phyloP scores from a whole-genome alignment of 2,329 filamentous ascomycete species.

The Cladosporium sp. region DNA sequence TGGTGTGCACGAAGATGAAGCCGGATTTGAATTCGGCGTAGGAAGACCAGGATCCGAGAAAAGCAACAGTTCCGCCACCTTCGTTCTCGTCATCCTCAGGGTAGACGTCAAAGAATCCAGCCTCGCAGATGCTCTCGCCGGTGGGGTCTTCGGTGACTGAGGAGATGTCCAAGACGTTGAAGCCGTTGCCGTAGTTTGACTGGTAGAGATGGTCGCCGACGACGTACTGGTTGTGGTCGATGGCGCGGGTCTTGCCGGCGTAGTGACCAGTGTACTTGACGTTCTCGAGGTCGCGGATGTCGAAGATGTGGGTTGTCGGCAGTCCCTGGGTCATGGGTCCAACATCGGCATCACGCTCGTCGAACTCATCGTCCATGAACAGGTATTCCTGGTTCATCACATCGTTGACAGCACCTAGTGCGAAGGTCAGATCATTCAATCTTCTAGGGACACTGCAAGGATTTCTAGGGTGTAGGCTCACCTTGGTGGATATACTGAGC shows the following conservation, averaged over 20 bases:
- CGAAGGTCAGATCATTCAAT: background rate
- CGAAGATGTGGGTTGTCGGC: conserved; percentile 39
- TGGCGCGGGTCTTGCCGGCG: conserved; percentile 29
- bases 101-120: conserved; percentile 49
- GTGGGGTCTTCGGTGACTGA: conserved; percentile 39
- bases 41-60: conserved; percentile 41
- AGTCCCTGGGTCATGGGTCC: conserved; percentile 34
- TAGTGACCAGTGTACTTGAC: conserved; percentile 40
- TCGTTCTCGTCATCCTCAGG: conserved; percentile 44
- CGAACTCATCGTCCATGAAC: conserved; percentile 51
- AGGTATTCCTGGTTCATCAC: conserved; percentile 45
- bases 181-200: conserved; percentile 34
- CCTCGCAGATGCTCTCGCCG: conserved; percentile 43
- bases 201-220: conserved; percentile 35
- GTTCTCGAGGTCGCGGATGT: conserved; percentile 41
- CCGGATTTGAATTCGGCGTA: conserved; percentile 47
- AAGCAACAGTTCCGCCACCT: conserved; percentile 27
- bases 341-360: conserved; percentile 40
- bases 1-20: conserved; percentile 49
- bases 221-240: conserved; percentile 42
- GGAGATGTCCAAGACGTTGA: conserved; percentile 33
- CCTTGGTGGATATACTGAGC: conserved; percentile 51
- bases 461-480: too few relatives aligned
- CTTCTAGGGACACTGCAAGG: too few relatives aligned
- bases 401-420: conserved; percentile 2